phyloP scores from a whole-genome alignment of 2,329 filamentous ascomycete species.

The Pseudogymnoascus sp. region DNA sequence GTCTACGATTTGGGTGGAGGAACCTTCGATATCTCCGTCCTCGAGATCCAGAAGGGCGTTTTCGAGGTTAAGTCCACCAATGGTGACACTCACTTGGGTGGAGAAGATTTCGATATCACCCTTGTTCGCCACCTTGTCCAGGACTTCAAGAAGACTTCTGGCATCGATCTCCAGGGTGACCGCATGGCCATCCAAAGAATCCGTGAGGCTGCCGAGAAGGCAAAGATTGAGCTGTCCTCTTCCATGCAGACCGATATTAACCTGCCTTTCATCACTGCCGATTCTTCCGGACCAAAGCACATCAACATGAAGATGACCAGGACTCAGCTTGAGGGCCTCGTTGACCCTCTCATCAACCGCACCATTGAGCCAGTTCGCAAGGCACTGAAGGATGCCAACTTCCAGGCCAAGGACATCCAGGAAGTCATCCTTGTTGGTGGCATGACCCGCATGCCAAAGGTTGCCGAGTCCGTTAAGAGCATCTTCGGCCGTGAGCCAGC shows the following conservation, averaged over 20 bases:
- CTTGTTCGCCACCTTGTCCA: constrained; percentile 89
- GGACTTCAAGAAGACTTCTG: constrained; percentile 94
- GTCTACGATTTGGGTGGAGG: constrained; percentile 98
- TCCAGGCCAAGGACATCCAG: constrained; percentile 89
- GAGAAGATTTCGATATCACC: constrained; percentile 95
- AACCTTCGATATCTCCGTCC: constrained; percentile 97
- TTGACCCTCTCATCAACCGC: constrained; percentile 78
- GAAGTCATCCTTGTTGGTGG: constrained; percentile 97
- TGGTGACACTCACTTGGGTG: constrained; percentile 96
- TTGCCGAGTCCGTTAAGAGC: constrained; percentile 88
- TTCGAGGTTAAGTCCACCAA: constrained; percentile 99
- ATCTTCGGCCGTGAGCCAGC: constrained; percentile 95
- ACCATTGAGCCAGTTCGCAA: constrained; percentile 93
- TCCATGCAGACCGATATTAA: constrained; percentile 96
- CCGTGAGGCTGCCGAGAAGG: constrained; percentile 96
- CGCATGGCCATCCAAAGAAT: constrained; percentile 99
- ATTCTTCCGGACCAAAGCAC: constrained; percentile 93
- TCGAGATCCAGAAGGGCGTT: constrained; percentile 95
- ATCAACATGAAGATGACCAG: constrained; percentile 94
- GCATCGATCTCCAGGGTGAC: constrained; percentile 82
- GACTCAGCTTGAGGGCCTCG: constrained; percentile 85
- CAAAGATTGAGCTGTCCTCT: constrained; percentile 97
- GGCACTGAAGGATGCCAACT: constrained; percentile 90
- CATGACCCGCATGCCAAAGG: constrained; percentile 99
- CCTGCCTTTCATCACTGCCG: constrained; percentile 96